Base-by-base conservation (phyloP, 2,329 filamentous ascomycete species). In the Xylariaceae sp. region DNA sequence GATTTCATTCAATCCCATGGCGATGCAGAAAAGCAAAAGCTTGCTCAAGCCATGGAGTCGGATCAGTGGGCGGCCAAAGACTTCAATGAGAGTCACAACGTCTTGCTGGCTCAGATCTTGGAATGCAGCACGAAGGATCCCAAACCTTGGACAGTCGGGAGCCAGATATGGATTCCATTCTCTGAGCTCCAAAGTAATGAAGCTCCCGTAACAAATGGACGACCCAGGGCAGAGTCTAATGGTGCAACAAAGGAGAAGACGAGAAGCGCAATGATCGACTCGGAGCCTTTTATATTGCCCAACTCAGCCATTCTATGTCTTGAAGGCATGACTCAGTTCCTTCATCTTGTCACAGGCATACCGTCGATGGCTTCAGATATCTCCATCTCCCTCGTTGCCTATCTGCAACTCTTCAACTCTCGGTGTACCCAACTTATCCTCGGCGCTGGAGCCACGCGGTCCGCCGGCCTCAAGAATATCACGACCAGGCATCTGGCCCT, bases 341-440 rank as follows among this genome's bases (percentile, higher is more conserved):
- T 96, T 64, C 89, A 89, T 62, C 82, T 99, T 3, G 87, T 93
- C 59, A 82, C 89, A 4, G 88, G 87, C 37, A 93, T 97, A 59
- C 93, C 94, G 1, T 93, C 88, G 61, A 92, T 97, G 85, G 89
- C 91, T 1, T 80, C 87, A 1, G 92, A 97, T 60, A 87, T 97
- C 56, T 89, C 90, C 0, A 79, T 83, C 2, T 88, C 87, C 0
- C 82, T 99, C 9, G 79, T 97, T 48, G 88, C 94, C 18, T 96
- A 95, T 70, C 81, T 97, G 11, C 90, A 94, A 65, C 81, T 96
- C 3, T 99, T 97, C 80, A 97, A 99, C 73, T 97, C 92, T 2
- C 88, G 94, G 17, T 92, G 92, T 59, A 95, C 89, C n/a, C 94
- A 99, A 72, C 83, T 99, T 59, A 97, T 99, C 64, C 85, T 99